Base-by-base conservation (phyloP, 352 stramenopile species). In the Ophiocytium majus region DNA sequence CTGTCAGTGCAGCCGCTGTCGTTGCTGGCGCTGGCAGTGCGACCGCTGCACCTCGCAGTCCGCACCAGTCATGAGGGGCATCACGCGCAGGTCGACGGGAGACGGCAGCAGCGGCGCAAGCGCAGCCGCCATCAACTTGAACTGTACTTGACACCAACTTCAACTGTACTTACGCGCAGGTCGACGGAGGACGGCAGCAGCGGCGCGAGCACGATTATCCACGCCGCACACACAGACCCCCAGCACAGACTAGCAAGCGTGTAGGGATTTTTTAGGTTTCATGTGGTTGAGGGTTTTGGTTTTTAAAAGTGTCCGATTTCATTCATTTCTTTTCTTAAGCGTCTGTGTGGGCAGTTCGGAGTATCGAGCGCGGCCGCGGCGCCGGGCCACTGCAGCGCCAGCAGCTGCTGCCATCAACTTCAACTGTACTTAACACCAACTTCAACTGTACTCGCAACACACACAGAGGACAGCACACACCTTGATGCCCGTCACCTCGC, bases 61-160 rank as follows among this genome's bases (percentile, higher is more conserved):
- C 1, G 92, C 82, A 43, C 96, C 95, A 37, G 94, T 97, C 97
- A 99, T 99, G 90, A 99, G 99, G 43, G 92, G 92, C 81, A 99
- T 94, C 49, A 95, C 92, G 37, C 90, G 91, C 17, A 99, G 89
- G 90, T 98, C 91, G 34, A 80, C 71, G 91, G 64, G 32, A 17
- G 83, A 64, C 64, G 82, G 76, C 49, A 87, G 50, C 0, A 80
- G 81, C 76, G 81, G 34, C n/a, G 82, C 78, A 5, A 86, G 63
- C n/a, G 82, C 82, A 28, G 76, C 82, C 28, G 82, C 93, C 43
- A n/a, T 57, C 43, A 57, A 14, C 43, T n/a, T n/a, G n/a, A n/a
- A n/a, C n/a, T n/a, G n/a, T n/a, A n/a, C n/a, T n/a, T n/a, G 43
- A 5, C 14, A 14, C 43, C 43, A 57, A 57, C 43, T 57, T 57